Conservation (phyloP, 345 rosid species). For the Stellera chamaejasme region DNA sequence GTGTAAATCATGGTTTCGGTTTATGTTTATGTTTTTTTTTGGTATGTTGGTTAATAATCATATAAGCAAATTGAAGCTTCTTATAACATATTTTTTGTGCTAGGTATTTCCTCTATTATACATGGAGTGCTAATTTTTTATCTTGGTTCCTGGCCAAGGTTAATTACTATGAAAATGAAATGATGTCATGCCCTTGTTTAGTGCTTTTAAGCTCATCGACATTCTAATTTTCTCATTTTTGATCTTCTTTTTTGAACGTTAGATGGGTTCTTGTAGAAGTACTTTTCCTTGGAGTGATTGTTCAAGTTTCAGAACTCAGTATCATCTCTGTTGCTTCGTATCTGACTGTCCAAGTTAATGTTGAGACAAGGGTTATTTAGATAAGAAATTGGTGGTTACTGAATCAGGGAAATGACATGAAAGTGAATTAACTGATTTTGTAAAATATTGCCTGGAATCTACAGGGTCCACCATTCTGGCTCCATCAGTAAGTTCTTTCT, state of each 20-base stretch:
- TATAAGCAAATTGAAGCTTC: too few species aligned
- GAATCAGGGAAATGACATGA: conserved; percentile 20
- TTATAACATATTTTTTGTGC: too few species aligned
- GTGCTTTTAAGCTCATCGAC: not conserved
- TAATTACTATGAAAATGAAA: too few species aligned
- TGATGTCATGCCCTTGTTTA: too few species aligned
- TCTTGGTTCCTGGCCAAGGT: too few species aligned
- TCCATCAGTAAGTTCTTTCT: conserved; percentile 9
- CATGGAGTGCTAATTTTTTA: too few species aligned
- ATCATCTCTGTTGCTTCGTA: conserved; percentile 28
- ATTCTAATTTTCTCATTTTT: conserved; percentile 1
- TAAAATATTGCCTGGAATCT: conserved; percentile 9
- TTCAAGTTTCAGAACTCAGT: conserved; percentile 15
- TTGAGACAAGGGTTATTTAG: conserved; percentile 17
- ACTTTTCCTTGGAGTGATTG: conserved; percentile 37
- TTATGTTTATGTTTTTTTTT: too few species aligned
- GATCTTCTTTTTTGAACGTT: conserved; percentile 15
- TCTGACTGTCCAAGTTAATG: conserved; percentile 19
- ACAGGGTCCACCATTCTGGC: conserved; percentile 13
- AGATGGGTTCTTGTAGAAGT: conserved; percentile 35
- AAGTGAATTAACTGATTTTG: conserved; percentile 13
- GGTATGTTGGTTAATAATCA: too few species aligned
- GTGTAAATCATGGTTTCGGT: too few species aligned
- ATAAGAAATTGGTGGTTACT: conserved; percentile 17
- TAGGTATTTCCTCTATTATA: too few species aligned